Conservation (phyloP, 495 filamentous ascomycete species). For the Thozetella sp. region DNA sequence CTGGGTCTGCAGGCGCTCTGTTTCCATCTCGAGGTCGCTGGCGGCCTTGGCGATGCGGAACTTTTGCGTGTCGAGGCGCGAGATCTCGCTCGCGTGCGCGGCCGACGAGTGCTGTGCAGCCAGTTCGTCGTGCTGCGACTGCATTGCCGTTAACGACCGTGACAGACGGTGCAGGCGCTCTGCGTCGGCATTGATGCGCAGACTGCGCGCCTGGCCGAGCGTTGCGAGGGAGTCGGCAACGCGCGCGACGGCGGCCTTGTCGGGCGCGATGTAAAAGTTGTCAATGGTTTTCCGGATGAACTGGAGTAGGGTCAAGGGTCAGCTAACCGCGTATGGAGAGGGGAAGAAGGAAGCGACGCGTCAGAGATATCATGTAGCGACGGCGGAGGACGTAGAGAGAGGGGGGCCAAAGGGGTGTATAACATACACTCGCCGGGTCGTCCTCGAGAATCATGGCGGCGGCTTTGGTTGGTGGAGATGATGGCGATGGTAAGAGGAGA, state of each 20-base stretch:
- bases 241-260: conserved; percentile 83
- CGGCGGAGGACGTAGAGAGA: background rate
- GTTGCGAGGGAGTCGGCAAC: conserved; percentile 81
- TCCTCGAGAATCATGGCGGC: conserved; percentile 94
- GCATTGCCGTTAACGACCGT: conserved; percentile 69
- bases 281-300: conserved; percentile 87
- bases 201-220: conserved; percentile 75
- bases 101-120: conserved; percentile 69
- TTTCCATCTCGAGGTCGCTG: conserved; percentile 87
- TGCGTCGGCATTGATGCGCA: conserved; percentile 69
- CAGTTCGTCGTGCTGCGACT: conserved; percentile 70
- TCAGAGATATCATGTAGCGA: no score
- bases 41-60: conserved; percentile 91
- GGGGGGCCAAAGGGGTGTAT: background rate
- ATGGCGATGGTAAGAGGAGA: background rate
- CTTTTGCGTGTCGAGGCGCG: conserved; percentile 88
- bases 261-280: conserved; percentile 92
- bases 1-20: conserved; percentile 82
- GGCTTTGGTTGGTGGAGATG: conserved; percentile 4
- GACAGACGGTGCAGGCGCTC: conserved; percentile 73
- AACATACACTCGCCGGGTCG: conserved; percentile 77
- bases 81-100: conserved; percentile 78
- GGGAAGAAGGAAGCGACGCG: conserved; percentile 1
- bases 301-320: conserved; percentile 39
- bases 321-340: conserved; percentile 12